Conservation (phyloP, 257 asterid genomes). For the Fraxinus quadrangulata region DNA sequence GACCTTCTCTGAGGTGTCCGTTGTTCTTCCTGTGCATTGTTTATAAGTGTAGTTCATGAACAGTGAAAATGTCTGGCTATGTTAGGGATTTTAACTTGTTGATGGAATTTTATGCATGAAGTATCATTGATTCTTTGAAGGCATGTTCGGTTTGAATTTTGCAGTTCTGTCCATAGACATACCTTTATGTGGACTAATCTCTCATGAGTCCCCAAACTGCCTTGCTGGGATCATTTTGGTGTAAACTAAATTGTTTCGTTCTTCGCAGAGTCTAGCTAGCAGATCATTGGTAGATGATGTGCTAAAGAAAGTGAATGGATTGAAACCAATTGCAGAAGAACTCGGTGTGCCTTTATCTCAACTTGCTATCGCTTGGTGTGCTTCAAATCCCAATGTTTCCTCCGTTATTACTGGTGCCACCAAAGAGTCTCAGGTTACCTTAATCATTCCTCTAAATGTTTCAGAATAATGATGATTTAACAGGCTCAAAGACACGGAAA, state of each 20-base stretch:
- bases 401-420: constrained; percentile 98
- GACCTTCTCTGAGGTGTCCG: too few relatives aligned
- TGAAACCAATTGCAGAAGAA: constrained; percentile 88
- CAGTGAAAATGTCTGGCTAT: too few relatives aligned
- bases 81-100: too few relatives aligned
- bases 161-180: neutral
- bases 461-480: too few relatives aligned
- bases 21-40: too few relatives aligned
- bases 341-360: constrained; percentile 84
- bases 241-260: constrained; percentile 12
- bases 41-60: too few relatives aligned
- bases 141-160: too few relatives aligned
- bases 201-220: too few relatives aligned
- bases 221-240: neutral
- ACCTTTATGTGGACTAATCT: neutral
- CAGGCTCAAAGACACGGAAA: too few relatives aligned
- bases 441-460: neutral
- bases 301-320: constrained; percentile 70
- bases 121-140: too few relatives aligned
- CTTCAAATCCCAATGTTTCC: constrained; percentile 93
- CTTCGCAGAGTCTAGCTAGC: constrained; percentile 78
- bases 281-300: constrained; percentile 90
- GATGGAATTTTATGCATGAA: too few relatives aligned
- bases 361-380: constrained; percentile 99
- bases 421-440: constrained; percentile 80